Evolutionary conservation across 805 yeast genomes (phyloP).

Genomic region (Lipomyces sp.): DNA sequence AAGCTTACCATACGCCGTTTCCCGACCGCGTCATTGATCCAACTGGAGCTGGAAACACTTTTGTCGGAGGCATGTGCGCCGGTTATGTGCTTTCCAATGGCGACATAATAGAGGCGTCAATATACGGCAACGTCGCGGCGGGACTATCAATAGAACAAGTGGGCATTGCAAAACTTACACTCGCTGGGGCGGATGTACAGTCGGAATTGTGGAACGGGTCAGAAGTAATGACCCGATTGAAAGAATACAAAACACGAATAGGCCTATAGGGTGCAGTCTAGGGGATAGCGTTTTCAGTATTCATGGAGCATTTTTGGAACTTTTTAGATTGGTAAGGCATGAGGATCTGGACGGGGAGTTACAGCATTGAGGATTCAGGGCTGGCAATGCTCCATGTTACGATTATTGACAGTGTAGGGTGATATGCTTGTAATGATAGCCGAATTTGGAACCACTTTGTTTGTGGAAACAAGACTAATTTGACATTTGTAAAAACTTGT

Average conservation of each 20-base stretch:
- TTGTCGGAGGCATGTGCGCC: constrained; percentile 76
- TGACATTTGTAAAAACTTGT: neutral
- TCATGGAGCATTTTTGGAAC: too few relatives aligned
- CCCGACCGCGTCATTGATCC: constrained; percentile 71
- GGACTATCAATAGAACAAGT: constrained; percentile 80
- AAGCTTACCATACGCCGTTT: constrained; percentile 67
- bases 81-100: constrained; percentile 56
- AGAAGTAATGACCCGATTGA: constrained; percentile 17
- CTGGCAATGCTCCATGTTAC: too few relatives aligned
- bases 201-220: constrained; percentile 66
- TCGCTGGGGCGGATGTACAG: constrained; percentile 18
- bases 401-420: too few relatives aligned
- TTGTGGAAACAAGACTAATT: too few relatives aligned
- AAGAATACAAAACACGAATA: constrained; percentile 20
- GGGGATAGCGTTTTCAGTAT: neutral
- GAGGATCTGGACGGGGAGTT: too few relatives aligned
- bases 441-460: too few relatives aligned
- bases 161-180: constrained; percentile 55
- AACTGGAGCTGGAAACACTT: constrained; percentile 94
- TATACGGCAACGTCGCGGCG: constrained; percentile 77
- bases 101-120: constrained; percentile 54
- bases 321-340: too few relatives aligned
- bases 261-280: neutral
- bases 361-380: too few relatives aligned
- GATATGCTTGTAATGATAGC: too few relatives aligned